These are phyloP conservation scores for Voacanga thouarsii DNA, from an alignment of 257 asterid species.

Conservation along the genomic window DNA sequence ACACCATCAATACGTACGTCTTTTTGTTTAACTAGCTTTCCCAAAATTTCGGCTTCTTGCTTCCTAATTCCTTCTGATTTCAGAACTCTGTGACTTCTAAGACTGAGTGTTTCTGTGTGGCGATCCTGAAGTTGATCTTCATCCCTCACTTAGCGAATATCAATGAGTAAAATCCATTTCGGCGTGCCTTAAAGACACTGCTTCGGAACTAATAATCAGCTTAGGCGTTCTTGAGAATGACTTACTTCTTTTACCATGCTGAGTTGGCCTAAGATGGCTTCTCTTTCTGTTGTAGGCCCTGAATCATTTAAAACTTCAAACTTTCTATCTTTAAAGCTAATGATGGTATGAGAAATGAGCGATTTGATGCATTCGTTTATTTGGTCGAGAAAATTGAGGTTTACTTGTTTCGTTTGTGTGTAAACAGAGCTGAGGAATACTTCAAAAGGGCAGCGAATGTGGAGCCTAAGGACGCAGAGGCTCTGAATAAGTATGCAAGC, in stretches of 20 bases:
- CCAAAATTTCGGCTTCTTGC: slow-evolving; percentile 7
- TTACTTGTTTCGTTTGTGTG: slow-evolving; percentile 12
- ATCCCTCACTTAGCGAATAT: slow-evolving; percentile 19
- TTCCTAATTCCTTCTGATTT: slow-evolving; percentile 6
- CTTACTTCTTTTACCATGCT: not conserved
- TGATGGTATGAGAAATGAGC: not conserved
- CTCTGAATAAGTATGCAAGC: slow-evolving; percentile 75
- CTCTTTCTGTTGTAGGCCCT: slow-evolving; percentile 11
- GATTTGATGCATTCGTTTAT: too few relatives aligned
- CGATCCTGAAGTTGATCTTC: slow-evolving; percentile 16
- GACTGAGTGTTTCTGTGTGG: slow-evolving; percentile 50
- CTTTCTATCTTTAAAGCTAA: not conserved
- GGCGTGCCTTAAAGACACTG: not conserved
- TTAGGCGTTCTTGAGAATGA: not conserved
- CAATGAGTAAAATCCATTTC: slow-evolving; percentile 18
- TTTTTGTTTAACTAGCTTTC: not conserved
- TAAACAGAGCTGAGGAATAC: slow-evolving; percentile 85
- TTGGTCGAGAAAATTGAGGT: not conserved
- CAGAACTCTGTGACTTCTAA: slow-evolving; percentile 20
- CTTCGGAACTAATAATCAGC: not conserved
- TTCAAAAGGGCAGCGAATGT: slow-evolving; percentile 71
- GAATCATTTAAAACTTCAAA: slow-evolving; percentile 25
- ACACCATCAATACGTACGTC: slow-evolving; percentile 16
- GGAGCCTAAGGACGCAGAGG: slow-evolving; percentile 93
- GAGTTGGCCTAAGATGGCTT: not conserved